Evolutionary conservation across 1,284 basidiomycete genomes (phyloP), one percentile per base, ranked within the genome.

Genomic region (Schizopora paradoxa): DNA sequence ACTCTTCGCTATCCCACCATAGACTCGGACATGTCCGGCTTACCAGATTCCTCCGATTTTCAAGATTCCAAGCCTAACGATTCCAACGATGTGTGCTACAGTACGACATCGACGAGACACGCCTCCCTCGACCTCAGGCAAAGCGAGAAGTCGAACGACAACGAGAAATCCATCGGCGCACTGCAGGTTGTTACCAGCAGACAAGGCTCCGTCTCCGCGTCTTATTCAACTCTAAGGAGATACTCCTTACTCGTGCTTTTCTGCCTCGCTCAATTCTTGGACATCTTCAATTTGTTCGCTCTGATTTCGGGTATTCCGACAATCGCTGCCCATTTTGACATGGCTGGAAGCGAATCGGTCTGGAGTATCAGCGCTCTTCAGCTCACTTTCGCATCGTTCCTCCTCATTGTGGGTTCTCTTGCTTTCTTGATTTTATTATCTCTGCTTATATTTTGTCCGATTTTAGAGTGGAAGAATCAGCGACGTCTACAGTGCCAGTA

Each of bases 191-290:
- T n/a, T n/a, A n/a, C n/a, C n/a, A n/a, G n/a, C n/a, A n/a, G n/a
- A n/a, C n/a, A n/a, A n/a, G n/a, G n/a, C n/a, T n/a, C n/a, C n/a
- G n/a, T n/a, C n/a, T n/a, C n/a, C n/a, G n/a, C n/a, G 16, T 18
- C 22, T 16, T 8, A 28, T 16, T 33, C 45, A 8, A 11, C 32
- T 4, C 16, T 31, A 21, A 31, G 36, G 14, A 59, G 65, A 59
- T 49, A 61, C 47, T 35, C 64, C 13, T 51, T 74, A 6, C 59
- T 74, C n/a, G 41, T 61, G n/a, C 54, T 69, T 32, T 70, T 72
- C 52, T 73, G 72, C 44, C 58, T 66, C 16, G 68, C 71, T 3
- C 68, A 73, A 49, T 73, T 70, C 56, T 57, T 77, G 51, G 71
- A 69, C 28, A 56, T 72, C 10, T 69, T 74, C 65, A 71, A 69